phyloP scores from a whole-genome alignment of 1,139 yeast species.

The Geotrichum carabidarum region DNA sequence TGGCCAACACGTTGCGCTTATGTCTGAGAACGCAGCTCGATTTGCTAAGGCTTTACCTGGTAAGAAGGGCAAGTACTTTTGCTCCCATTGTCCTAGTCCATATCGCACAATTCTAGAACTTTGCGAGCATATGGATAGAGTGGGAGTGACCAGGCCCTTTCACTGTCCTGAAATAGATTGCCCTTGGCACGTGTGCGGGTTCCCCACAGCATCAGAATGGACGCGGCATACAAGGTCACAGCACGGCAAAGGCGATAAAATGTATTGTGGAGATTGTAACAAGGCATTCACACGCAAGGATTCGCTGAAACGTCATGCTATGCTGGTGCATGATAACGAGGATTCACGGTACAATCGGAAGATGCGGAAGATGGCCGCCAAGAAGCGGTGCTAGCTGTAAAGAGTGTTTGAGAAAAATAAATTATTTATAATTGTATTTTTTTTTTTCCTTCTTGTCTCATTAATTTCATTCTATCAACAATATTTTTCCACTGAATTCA shows the following conservation, averaged over 20 bases:
- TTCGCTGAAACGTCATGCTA: slow-evolving; percentile 12
- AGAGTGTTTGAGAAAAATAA: neutral
- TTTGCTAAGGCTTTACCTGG: slow-evolving; percentile 18
- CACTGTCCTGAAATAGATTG: slow-evolving; percentile 55
- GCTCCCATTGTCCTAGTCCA: slow-evolving; percentile 47
- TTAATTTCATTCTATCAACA: too few relatives aligned
- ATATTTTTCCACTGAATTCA: too few relatives aligned
- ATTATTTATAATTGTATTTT: too few relatives aligned
- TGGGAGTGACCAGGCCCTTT: slow-evolving; percentile 41
- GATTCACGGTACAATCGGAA: slow-evolving; percentile 12
- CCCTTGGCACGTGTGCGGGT: slow-evolving; percentile 59
- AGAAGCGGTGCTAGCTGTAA: neutral
- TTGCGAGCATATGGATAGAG: slow-evolving; percentile 47
- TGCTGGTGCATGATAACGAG: slow-evolving; percentile 13
- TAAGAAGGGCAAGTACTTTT: slow-evolving; percentile 49
- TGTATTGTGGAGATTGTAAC: slow-evolving; percentile 44
- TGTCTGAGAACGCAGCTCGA: slow-evolving; percentile 5
- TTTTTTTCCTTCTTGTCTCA: too few relatives aligned
- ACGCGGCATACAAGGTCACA: slow-evolving; percentile 58
- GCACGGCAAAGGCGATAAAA: slow-evolving; percentile 39
- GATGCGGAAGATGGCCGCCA: slow-evolving; percentile 2
- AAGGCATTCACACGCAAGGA: slow-evolving; percentile 51
- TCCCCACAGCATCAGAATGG: slow-evolving; percentile 55
- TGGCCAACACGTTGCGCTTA: slow-evolving; percentile 9
- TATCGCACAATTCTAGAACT: slow-evolving; percentile 43